Conservation (phyloP, 192 early-diverging fungal genomes). For the Backusella morwellensis region DNA sequence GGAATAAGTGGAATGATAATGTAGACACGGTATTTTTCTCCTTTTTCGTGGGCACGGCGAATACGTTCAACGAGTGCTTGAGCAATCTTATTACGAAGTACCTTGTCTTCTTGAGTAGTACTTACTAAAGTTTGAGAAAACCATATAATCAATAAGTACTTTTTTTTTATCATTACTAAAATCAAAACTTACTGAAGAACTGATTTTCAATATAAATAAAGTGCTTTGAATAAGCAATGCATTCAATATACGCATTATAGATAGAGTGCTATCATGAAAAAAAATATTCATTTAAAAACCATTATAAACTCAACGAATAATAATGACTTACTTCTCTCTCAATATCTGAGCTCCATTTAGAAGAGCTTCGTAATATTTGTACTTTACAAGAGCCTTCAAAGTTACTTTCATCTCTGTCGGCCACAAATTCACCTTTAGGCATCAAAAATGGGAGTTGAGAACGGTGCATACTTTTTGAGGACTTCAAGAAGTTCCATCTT, state of each 20-base stretch:
- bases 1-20: conserved; percentile 82
- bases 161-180: neutral
- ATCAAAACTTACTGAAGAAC: conserved; percentile 67
- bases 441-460: conserved; percentile 61
- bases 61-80: conserved; percentile 74
- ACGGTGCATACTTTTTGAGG: conserved; percentile 60
- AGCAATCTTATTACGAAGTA: conserved; percentile 25
- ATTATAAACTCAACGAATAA: neutral
- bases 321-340: conserved; percentile 31
- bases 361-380: conserved; percentile 65
- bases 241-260: conserved; percentile 74
- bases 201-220: conserved; percentile 94
- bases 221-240: conserved; percentile 74
- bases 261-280: conserved; percentile 53
- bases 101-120: conserved; percentile 18
- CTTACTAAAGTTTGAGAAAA: conserved; percentile 5
- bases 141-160: neutral
- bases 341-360: conserved; percentile 69
- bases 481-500: conserved; percentile 87
- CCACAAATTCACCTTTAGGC: conserved; percentile 72
- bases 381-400: conserved; percentile 63
- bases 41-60: conserved; percentile 60
- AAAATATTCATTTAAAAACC: neutral
- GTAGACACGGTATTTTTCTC: conserved; percentile 71
- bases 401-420: conserved; percentile 50